Percentiles rank a stretch among this genome's conserved stretches.
Conservation (phyloP, 2,329 filamentous ascomycete genomes). For the Fusarium sp. region DNA sequence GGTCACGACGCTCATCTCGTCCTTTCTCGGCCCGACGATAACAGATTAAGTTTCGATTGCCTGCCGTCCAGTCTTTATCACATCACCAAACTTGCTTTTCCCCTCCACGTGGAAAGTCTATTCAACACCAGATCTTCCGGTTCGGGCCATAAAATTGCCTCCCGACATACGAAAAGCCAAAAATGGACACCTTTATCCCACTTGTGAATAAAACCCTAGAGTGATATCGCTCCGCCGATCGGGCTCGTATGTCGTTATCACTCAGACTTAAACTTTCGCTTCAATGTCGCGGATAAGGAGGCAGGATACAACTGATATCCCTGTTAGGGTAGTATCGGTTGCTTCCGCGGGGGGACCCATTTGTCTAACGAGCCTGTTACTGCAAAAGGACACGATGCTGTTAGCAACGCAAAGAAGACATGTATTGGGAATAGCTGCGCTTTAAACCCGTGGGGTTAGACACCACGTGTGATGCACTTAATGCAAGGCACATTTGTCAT, state of each 20-base stretch:
- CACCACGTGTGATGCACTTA: background rate
- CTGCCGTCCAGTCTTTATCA: background rate
- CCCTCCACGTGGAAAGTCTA: background rate
- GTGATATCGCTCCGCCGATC: background rate
- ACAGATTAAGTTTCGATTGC: background rate
- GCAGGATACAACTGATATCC: background rate
- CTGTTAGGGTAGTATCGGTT: background rate
- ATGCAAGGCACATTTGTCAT: background rate
- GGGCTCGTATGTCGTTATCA: background rate
- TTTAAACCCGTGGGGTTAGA: background rate
- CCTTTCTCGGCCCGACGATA: background rate
- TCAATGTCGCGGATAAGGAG: background rate
- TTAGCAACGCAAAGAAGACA: background rate
- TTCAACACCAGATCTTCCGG: background rate
- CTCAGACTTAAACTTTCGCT: background rate
- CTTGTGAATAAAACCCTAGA: background rate
- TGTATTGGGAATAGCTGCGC: background rate
- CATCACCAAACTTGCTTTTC: background rate
- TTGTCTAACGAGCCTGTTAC: background rate
- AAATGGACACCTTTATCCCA: background rate
- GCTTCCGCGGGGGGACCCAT: background rate
- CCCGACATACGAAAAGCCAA: background rate
- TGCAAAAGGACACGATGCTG: background rate
- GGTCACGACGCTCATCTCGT: background rate
- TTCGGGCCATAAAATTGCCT: background rate